phyloP scores from a whole-genome alignment of 1,284 basidiomycete genomes.

The Ustilago nuda region DNA sequence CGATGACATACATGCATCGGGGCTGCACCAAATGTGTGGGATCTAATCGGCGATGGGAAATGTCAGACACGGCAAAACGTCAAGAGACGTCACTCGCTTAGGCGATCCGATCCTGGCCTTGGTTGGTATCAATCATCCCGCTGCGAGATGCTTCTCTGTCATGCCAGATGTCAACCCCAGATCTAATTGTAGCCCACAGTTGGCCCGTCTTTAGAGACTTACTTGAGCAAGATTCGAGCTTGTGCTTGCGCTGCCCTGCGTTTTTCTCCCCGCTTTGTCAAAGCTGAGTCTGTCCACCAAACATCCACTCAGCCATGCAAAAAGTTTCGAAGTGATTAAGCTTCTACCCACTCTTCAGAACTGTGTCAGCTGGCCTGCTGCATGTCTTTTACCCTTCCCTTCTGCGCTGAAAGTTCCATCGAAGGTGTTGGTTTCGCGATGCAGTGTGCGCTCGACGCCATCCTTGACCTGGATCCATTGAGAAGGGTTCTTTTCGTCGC shows the following conservation, averaged over 20 bases:
- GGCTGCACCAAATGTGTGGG: neutral
- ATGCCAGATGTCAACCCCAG: slow-evolving; percentile 2
- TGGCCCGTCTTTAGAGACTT: neutral
- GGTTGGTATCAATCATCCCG: too few relatives aligned
- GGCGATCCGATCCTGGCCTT: slow-evolving; percentile 31
- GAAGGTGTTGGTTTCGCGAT: neutral
- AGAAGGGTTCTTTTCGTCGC: slow-evolving; percentile 43
- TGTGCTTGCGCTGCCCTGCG: neutral
- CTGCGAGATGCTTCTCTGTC: neutral
- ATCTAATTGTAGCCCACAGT: neutral
- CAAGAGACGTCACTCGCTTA: slow-evolving; percentile 41
- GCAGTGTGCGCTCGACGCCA: neutral
- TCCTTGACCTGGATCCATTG: slow-evolving; percentile 33
- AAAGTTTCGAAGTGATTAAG: slow-evolving; percentile 3
- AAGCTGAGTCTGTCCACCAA: neutral
- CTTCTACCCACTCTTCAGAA: neutral
- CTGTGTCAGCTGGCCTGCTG: slow-evolving; percentile 2
- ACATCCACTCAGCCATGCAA: slow-evolving; percentile 2
- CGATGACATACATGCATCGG: neutral
- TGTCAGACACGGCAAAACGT: slow-evolving; percentile 22
- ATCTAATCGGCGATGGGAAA: slow-evolving; percentile 23
- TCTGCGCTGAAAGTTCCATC: neutral
- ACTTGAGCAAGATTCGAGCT: neutral
- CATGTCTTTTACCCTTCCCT: neutral
- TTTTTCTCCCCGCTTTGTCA: neutral